These are phyloP conservation scores for Ogataea chonburiensis DNA, from an alignment of 805 yeast species.

Conservation along the genomic window DNA sequence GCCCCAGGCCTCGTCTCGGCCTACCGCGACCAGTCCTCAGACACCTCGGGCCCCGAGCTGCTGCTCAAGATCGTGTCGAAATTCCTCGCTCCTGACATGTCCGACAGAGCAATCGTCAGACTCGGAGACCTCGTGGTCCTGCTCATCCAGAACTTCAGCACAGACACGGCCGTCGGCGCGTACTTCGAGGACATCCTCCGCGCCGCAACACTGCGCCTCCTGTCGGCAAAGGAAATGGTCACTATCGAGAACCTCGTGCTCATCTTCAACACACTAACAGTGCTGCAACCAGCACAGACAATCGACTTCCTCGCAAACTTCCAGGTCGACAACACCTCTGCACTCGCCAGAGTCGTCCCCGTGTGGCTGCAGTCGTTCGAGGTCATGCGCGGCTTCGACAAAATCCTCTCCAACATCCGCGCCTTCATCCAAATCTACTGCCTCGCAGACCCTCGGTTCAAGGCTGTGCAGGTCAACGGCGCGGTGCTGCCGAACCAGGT, in stretches of 20 bases:
- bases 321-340: constrained; percentile 33
- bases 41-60: constrained; percentile 49
- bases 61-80: constrained; percentile 66
- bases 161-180: constrained; percentile 38
- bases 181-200: constrained; percentile 59
- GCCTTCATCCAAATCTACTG: constrained; percentile 70
- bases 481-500: constrained; percentile 59
- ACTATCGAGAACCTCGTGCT: constrained; percentile 75
- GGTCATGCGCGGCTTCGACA: constrained; percentile 72
- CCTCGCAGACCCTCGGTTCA: constrained; percentile 53
- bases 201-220: constrained; percentile 69
- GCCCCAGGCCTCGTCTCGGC: constrained; percentile 37
- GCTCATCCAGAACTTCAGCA: constrained; percentile 31
- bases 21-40: constrained; percentile 34
- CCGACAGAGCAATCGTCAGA: constrained; percentile 80
- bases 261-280: constrained; percentile 72
- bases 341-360: constrained; percentile 58
- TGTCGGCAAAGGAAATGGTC: constrained; percentile 63
- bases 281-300: constrained; percentile 60
- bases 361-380: constrained; percentile 86
- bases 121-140: constrained; percentile 52
- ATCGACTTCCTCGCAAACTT: constrained; percentile 56
- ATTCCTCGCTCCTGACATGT: constrained; percentile 65
- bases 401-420: constrained; percentile 61
- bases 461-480: constrained; percentile 65